Evolutionary conservation across 257 asterid genomes (phyloP).

Genomic region (Agastache rugosa): DNA sequence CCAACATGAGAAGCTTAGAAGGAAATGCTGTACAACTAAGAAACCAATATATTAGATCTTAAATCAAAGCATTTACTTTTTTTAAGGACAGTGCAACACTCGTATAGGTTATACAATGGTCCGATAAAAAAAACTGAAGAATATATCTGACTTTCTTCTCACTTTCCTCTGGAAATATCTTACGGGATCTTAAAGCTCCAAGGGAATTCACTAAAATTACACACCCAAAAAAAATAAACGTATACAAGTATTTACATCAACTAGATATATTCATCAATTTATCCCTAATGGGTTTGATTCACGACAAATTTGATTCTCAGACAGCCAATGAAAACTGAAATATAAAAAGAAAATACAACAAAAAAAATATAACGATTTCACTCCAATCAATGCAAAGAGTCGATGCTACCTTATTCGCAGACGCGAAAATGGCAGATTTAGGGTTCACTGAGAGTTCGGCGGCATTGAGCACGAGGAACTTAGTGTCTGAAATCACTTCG

Average conservation of each 20-base stretch:
- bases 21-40: neutral
- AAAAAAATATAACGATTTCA: neutral
- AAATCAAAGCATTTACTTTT: neutral
- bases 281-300: neutral
- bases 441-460: conserved; percentile 71
- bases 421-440: conserved; percentile 59
- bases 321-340: neutral
- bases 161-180: neutral
- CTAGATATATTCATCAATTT: neutral
- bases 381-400: conserved; percentile 13
- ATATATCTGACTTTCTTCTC: neutral
- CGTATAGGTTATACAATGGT: neutral
- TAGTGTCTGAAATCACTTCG: conserved; percentile 68
- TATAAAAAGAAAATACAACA: neutral
- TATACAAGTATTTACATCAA: neutral
- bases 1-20: neutral
- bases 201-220: conserved; percentile 1
- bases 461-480: conserved; percentile 85
- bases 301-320: neutral
- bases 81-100: too few relatives aligned
- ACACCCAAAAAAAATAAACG: neutral
- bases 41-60: neutral
- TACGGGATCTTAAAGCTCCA: neutral
- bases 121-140: neutral
- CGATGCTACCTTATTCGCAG: conserved; percentile 50